Base-by-base conservation (phyloP, 768 basidiomycete genomes). In the Auricularia auricula-judae region DNA sequence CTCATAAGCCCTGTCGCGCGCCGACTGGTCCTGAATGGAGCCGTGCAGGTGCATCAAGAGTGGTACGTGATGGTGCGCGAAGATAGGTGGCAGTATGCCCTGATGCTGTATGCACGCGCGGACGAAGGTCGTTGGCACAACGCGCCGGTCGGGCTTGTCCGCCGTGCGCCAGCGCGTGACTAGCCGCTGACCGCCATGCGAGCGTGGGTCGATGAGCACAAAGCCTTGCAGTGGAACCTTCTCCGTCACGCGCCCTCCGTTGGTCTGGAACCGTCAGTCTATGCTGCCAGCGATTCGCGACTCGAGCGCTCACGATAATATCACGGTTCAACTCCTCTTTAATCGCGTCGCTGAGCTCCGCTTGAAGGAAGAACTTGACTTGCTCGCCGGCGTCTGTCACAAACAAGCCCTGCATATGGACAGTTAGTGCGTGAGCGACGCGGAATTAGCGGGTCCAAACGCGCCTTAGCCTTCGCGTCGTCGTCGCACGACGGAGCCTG, bases 331-430 rank as follows among this genome's bases (percentile, higher is more conserved):
- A 78, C 33, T 34, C 14, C 14, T 42, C 29, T 47, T 62, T 33
- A 23, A 36, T 51, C 10, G 62, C 42, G 16, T 18, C 59, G 16
- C 8, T 39, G 18, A 67, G 64, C 72, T 91, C 89, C 70, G 88
- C 89, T 71, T 91, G 89, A 21, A 92, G 82, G 72, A 91, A 92
- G 71, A 92, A 92, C 71, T 91, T 92, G 79, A 89, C 75, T 2
- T 88, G 82, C 62, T 88, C 73, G 44, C 85, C 85, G 70, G 81
- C 83, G 66, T 69, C 72, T 68, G 88, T 88, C 72, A 89, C 87
- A 64, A 91, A 91, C 65, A 90, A 84, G 59, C 85, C 84, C 87
- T 89, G 66, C 1, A 33, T 42, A 14, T 42, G 39, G 8, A 14
- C 12, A 8, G 7, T 42, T 3, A 12, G 34, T 29, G 29, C 29